Conservation (phyloP, 1,139 yeast species). For the Debaryomycetaceae sp. region DNA sequence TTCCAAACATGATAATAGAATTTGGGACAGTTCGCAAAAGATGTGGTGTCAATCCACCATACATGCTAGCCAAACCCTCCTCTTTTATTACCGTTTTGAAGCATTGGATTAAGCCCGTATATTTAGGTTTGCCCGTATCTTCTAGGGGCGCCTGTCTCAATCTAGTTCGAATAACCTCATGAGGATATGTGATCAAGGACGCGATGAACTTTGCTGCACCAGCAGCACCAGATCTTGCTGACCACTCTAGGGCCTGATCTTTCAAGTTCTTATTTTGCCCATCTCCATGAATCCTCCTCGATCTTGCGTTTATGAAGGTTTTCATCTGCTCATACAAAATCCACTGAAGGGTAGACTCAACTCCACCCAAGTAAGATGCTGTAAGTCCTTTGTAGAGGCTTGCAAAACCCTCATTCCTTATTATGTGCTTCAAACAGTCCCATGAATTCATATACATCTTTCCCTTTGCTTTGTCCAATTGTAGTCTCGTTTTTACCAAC, state of each 20-base stretch:
- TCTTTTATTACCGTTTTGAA: constrained; percentile 79
- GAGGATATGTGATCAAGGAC: constrained; percentile 91
- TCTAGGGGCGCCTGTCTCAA: constrained; percentile 86
- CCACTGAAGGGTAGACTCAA: constrained; percentile 95
- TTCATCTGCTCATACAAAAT: constrained; percentile 95
- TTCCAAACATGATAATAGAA: constrained; percentile 97
- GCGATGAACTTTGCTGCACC: constrained; percentile 95
- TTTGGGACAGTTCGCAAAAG: constrained; percentile 95
- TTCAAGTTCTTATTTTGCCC: constrained; percentile 45
- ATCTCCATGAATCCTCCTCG: constrained; percentile 41
- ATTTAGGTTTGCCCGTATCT: constrained; percentile 76
- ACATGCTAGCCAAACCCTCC: constrained; percentile 91
- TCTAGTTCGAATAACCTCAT: constrained; percentile 94
- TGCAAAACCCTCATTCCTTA: constrained; percentile 70
- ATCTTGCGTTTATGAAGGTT: constrained; percentile 56
- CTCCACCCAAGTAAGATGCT: constrained; percentile 93
- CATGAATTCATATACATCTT: constrained; percentile 75
- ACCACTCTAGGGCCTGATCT: constrained; percentile 82
- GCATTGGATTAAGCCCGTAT: constrained; percentile 85
- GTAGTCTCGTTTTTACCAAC: constrained; percentile 93
- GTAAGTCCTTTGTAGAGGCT: constrained; percentile 87
- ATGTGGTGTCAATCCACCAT: constrained; percentile 97
- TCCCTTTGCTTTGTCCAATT: constrained; percentile 69
- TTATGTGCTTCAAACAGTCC: constrained; percentile 74
- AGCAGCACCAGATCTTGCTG: constrained; percentile 95